These are phyloP conservation scores for Magnolia sinica DNA, from an alignment of 164 flowering plant genomes.

Conservation along the genomic window DNA sequence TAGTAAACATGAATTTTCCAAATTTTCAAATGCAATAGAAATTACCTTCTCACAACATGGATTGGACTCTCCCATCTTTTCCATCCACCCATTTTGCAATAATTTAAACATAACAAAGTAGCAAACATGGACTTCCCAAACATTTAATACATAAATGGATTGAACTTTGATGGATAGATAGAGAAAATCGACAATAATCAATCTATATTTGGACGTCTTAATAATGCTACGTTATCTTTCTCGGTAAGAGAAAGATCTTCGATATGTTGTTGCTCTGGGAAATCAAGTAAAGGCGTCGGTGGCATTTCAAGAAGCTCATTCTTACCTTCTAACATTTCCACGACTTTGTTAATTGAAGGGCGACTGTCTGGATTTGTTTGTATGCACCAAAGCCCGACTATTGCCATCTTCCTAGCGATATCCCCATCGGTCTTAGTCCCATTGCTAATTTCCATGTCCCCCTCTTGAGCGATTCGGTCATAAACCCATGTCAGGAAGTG, in stretches of 20 bases:
- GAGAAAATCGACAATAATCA: neutral
- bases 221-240: neutral
- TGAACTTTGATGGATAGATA: neutral
- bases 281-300: constrained; percentile 14
- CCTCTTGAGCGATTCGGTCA: neutral
- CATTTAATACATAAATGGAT: too few species aligned
- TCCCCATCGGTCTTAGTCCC: neutral
- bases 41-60: too few species aligned
- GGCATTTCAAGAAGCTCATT: constrained; percentile 5
- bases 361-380: constrained; percentile 11
- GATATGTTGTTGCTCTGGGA: neutral
- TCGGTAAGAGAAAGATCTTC: constrained; percentile 3
- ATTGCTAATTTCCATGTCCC: neutral
- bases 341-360: constrained; percentile 9
- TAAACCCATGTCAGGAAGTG: constrained; percentile 15
- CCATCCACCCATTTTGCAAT: too few species aligned
- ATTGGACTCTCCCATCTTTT: too few species aligned
- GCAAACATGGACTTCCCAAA: too few species aligned
- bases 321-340: constrained; percentile 11
- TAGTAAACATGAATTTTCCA: too few species aligned
- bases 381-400: constrained; percentile 17
- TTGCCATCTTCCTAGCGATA: constrained; percentile 6
- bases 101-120: too few species aligned
- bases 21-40: too few species aligned
- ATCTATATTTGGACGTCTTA: neutral